These are phyloP conservation scores for Rhazya stricta DNA, from an alignment of 257 asterid species.

Conservation along the genomic window DNA sequence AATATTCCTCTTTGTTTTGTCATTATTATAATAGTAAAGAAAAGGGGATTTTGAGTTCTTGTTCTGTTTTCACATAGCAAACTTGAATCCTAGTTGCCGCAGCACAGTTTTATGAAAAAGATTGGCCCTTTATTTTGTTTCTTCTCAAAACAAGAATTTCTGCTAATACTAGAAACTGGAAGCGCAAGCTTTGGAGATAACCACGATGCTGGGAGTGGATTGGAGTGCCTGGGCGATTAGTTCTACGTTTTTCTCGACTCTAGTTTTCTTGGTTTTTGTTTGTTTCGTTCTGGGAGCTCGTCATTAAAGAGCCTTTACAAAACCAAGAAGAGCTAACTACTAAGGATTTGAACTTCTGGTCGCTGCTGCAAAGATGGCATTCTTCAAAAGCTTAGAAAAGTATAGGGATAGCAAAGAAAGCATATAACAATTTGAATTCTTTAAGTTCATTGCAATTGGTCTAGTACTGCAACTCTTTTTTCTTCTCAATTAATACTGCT, in stretches of 20 bases:
- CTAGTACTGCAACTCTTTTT: background rate
- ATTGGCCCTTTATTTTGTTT: background rate
- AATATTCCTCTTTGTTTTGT: background rate
- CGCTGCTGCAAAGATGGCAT: background rate
- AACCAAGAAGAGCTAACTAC: no score
- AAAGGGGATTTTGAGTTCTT: no score
- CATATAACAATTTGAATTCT: background rate
- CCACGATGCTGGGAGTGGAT: background rate
- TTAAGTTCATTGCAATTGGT: background rate
- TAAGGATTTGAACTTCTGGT: background rate
- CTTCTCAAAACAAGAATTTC: background rate
- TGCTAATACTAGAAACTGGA: background rate
- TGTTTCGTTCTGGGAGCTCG: background rate
- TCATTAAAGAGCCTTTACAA: no score
- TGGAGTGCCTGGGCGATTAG: no score
- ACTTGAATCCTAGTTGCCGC: background rate
- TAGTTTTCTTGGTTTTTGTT: background rate
- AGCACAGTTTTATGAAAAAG: background rate
- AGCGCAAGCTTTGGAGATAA: background rate
- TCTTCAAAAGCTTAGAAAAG: background rate
- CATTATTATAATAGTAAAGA: background rate
- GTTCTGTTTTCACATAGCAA: background rate
- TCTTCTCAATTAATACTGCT: background rate
- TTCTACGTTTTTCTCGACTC: background rate
- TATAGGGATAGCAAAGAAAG: background rate